Base-by-base conservation (phyloP, 2,329 filamentous ascomycete species). In the Leptographium flavum region DNA sequence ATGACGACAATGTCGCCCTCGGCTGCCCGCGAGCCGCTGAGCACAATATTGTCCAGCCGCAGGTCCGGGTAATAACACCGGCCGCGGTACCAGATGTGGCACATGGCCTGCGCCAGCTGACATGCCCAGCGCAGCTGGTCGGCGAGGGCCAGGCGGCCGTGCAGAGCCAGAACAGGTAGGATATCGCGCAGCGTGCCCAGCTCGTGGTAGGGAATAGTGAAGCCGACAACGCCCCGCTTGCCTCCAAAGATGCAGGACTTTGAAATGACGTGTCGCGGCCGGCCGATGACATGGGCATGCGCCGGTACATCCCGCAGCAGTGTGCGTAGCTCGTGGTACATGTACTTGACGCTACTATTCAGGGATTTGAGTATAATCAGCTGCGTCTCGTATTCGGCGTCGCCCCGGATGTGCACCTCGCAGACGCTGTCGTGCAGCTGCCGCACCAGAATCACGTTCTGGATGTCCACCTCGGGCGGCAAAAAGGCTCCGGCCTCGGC, bases 381-480 rank as follows among this genome's bases (percentile, higher is more conserved):
- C 40, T 60, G 53, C 7, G 57, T 61, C 19, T 59, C 39, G 9
- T 43, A 15, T 4, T 22, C 30, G 22, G 33, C 36, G 27, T 25
- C 37, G 22, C 21, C 39, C 6, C n/a, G 8, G 25, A 71, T 61
- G 28, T 60, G 59, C 38, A 78, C 72, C 14, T 77, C 60, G 46
- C 70, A 75, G 38, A 79, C 70, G 49, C 73, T 76, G 53, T 79
- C 76, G 50, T 78, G 71, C 17, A 78, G 58, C 56, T 79, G 70
- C 19, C 63, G 62, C 48, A 72, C 54, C 39, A 76, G 66, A 33
- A 64, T 60, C n/a, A 79, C 56, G 17, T 67, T 58, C 42, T 56
- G 57, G 30, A 79, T 65, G 50, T 76, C 68, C 45, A 79, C 54
- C 0, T 62, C 55, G 14, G 61, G 60, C 1, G 73, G 73, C 15